Conservation (phyloP, 768 basidiomycete species). For the Lentinula sp. region DNA sequence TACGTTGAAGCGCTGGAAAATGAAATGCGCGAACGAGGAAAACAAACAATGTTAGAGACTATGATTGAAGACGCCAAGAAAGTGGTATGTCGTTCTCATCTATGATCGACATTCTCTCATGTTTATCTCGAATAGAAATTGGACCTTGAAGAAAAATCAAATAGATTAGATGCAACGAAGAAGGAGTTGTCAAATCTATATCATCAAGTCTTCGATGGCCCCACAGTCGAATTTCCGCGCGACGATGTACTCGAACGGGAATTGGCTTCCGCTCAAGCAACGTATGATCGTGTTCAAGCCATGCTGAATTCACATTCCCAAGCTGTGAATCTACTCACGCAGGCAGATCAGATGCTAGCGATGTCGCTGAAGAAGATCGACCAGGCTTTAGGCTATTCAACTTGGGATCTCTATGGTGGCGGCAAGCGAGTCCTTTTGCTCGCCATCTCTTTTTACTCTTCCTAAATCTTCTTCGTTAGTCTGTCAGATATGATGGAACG, state of each 20-base stretch:
- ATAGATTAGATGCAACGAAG: constrained; percentile 23
- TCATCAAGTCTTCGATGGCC: constrained; percentile 34
- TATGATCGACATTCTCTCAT: background rate
- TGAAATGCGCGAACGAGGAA: constrained; percentile 32
- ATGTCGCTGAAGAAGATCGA: constrained; percentile 23
- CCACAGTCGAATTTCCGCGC: constrained; percentile 37
- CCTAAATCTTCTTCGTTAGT: constrained; percentile 12
- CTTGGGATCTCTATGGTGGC: constrained; percentile 38
- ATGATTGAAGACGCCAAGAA: constrained; percentile 27
- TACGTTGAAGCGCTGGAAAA: constrained; percentile 39
- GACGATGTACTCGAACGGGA: constrained; percentile 37
- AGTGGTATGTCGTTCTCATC: constrained; percentile 22
- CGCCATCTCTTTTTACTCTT: background rate
- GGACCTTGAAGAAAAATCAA: constrained; percentile 26
- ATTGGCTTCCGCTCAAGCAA: constrained; percentile 22
- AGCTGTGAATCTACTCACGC: constrained; percentile 29
- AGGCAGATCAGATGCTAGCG: constrained; percentile 29
- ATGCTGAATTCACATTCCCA: constrained; percentile 32
- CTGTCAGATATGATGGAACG: constrained; percentile 37
- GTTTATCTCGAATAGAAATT: constrained; percentile 17
- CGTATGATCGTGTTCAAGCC: constrained; percentile 29
- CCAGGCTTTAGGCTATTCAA: constrained; percentile 33
- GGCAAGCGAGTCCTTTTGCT: constrained; percentile 21
- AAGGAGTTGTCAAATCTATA: constrained; percentile 33
- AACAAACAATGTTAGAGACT: constrained; percentile 21